phyloP scores from a whole-genome alignment of 1,139 yeast species.

The Candida labiduridarum region DNA sequence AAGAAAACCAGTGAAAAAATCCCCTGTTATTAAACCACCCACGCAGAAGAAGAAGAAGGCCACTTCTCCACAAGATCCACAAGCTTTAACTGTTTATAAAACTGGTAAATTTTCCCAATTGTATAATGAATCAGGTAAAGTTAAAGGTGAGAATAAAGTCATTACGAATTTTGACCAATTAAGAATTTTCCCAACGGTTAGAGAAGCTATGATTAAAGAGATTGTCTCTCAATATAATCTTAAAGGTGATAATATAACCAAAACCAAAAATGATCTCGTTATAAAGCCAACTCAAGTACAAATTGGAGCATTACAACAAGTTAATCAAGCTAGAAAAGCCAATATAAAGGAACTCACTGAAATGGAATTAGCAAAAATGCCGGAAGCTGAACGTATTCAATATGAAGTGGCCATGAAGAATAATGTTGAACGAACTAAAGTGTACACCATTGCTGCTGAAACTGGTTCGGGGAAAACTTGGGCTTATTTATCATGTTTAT shows the following conservation, averaged over 20 bases:
- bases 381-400: conserved; percentile 23
- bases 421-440: conserved; percentile 47
- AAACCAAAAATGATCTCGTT: conserved; percentile 28
- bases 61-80: neutral
- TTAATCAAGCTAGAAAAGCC: conserved; percentile 35
- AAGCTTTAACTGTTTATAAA: conserved; percentile 11
- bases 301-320: conserved; percentile 47
- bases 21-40: neutral
- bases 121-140: conserved; percentile 15
- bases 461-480: conserved; percentile 97
- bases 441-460: conserved; percentile 88
- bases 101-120: conserved; percentile 31
- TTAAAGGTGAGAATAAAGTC: conserved; percentile 25
- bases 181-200: conserved; percentile 65
- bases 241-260: conserved; percentile 29
- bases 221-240: conserved; percentile 52
- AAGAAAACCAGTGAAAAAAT: neutral
- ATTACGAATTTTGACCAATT: conserved; percentile 66
- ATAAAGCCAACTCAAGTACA: conserved; percentile 48
- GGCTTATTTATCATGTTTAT: conserved; percentile 78
- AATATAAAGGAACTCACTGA: conserved; percentile 17
- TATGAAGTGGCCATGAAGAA: conserved; percentile 33
- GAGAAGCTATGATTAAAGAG: conserved; percentile 63
- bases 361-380: conserved; percentile 26
- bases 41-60: neutral